phyloP scores from a whole-genome alignment of 768 basidiomycete species.

The Crepidotus variabilis region DNA sequence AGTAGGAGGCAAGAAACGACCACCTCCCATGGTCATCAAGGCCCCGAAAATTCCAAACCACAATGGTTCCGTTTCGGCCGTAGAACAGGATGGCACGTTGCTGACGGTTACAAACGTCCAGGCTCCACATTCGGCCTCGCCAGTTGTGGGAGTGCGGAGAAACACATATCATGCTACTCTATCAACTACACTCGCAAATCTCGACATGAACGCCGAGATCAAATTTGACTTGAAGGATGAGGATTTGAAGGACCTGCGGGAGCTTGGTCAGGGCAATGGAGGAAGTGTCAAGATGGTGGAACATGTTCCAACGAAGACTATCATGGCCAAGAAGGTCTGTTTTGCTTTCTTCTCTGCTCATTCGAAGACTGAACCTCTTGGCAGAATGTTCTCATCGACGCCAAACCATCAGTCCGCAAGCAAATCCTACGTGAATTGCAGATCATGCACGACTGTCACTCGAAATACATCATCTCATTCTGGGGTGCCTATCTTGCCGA shows the following conservation, averaged over 20 bases:
- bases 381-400: constrained; percentile 93
- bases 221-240: constrained; percentile 84
- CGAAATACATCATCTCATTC: constrained; percentile 93
- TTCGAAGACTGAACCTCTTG: constrained; percentile 2
- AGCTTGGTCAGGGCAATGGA: constrained; percentile 94
- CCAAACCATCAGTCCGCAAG: constrained; percentile 93
- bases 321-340: constrained; percentile 97
- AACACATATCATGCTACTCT: constrained; percentile 78
- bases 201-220: constrained; percentile 83
- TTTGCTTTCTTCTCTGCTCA: neutral
- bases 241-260: constrained; percentile 85
- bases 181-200: constrained; percentile 78
- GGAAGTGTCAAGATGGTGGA: constrained; percentile 97
- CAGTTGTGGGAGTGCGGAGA: constrained; percentile 41
- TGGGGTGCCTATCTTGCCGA: constrained; percentile 96
- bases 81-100: constrained; percentile 39
- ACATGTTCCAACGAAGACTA: constrained; percentile 83
- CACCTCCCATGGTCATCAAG: constrained; percentile 79
- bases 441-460: constrained; percentile 98
- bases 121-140: constrained; percentile 52
- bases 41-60: constrained; percentile 59
- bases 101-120: constrained; percentile 49
- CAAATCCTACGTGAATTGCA: constrained; percentile 97
- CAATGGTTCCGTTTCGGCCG: constrained; percentile 34
- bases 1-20: constrained; percentile 58